These are phyloP conservation scores for Tolypocladium ophioglossoides DNA, from an alignment of 2,329 filamentous ascomycete species.

Conservation along the genomic window DNA sequence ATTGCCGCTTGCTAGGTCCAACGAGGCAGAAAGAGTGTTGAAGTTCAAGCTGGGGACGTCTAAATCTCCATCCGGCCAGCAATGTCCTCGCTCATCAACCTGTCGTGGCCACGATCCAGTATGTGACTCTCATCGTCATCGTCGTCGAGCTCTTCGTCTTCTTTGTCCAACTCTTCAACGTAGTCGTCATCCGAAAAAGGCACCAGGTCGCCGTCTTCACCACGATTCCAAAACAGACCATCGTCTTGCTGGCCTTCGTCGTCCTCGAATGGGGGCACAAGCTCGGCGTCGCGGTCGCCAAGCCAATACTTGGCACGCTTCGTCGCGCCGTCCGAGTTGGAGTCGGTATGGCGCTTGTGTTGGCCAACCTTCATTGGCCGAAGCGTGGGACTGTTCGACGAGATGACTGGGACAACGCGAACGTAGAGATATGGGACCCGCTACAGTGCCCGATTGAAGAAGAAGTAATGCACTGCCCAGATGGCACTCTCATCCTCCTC, in stretches of 20 bases:
- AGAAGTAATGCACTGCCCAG: conserved; percentile 94
- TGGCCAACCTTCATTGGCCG: conserved; percentile 20
- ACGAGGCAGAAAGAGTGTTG: background rate
- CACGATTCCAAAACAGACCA: conserved; percentile 45
- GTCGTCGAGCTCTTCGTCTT: conserved; percentile 27
- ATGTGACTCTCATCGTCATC: conserved; percentile 33
- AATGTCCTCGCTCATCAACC: conserved; percentile 53
- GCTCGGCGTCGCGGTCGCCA: conserved; percentile 50
- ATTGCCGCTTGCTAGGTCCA: background rate
- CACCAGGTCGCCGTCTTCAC: conserved; percentile 47
- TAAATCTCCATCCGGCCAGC: conserved; percentile 53
- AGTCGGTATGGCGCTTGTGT: conserved; percentile 14
- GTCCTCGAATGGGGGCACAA: conserved; percentile 31
- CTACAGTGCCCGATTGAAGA: conserved; percentile 89
- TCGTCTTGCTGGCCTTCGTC: conserved; percentile 41
- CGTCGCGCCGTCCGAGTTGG: conserved; percentile 25
- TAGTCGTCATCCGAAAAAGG: conserved; percentile 41
- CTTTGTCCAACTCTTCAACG: conserved; percentile 25
- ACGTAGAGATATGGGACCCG: conserved; percentile 91
- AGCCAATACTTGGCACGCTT: conserved; percentile 89
- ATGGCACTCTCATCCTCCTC: conserved; percentile 87
- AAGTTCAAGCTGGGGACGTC: conserved; percentile 1
- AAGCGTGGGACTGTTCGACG: conserved; percentile 45
- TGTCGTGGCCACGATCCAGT: conserved; percentile 31
- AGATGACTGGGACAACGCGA: conserved; percentile 73